phyloP scores from a whole-genome alignment of 768 basidiomycete genomes.

The Pleurotus eryngii region DNA sequence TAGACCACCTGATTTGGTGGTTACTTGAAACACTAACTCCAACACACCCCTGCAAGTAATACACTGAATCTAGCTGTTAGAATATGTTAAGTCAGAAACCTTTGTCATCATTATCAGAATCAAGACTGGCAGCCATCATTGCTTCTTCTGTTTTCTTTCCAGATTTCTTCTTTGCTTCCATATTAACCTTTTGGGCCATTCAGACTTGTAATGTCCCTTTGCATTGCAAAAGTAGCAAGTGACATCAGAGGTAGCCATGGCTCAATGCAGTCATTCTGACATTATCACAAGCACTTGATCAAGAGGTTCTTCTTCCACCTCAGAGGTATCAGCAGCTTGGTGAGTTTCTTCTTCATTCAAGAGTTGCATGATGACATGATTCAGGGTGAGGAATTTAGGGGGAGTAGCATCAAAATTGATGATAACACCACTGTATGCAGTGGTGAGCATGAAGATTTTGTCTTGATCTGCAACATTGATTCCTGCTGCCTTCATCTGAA shows the following conservation, averaged over 20 bases:
- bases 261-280: not conserved
- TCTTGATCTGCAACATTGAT: slow-evolving; percentile 19
- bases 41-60: too few relatives aligned
- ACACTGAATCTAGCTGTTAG: too few relatives aligned
- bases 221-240: slow-evolving; percentile 23
- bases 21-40: too few relatives aligned
- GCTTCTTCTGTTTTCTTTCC: not conserved
- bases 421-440: slow-evolving; percentile 22
- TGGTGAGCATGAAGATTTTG: slow-evolving; percentile 22
- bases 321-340: slow-evolving; percentile 6
- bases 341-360: slow-evolving; percentile 31
- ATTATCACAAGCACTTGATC: not conserved
- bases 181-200: slow-evolving; percentile 7
- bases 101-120: not conserved
- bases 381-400: slow-evolving; percentile 19
- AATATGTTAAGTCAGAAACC: too few relatives aligned
- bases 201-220: slow-evolving; percentile 21
- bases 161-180: slow-evolving; percentile 6
- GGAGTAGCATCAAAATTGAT: slow-evolving; percentile 26
- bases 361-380: slow-evolving; percentile 23
- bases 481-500: not conserved
- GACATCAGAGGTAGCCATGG: slow-evolving; percentile 8
- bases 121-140: not conserved
- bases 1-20: too few relatives aligned
- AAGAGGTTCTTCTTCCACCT: not conserved